Percentiles rank a stretch among this genome's conserved stretches.
These are phyloP conservation scores for Neurospora sp. DNA, from an alignment of 495 filamentous ascomycete genomes.

Conservation along the genomic window DNA sequence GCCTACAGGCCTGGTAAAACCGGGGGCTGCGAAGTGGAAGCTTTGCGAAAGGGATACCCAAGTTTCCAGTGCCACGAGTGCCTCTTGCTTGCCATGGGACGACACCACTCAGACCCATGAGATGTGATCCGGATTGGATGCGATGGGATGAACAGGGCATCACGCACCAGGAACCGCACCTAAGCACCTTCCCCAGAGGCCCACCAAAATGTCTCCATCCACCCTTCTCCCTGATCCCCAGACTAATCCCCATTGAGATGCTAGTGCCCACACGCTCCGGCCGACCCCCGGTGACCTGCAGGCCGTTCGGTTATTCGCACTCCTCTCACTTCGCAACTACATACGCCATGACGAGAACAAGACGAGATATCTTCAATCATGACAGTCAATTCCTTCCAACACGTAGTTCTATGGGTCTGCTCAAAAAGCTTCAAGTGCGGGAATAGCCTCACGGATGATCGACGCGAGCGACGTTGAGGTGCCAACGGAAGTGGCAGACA, in stretches of 20 bases:
- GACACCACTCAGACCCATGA: background rate
- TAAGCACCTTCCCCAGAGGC: background rate
- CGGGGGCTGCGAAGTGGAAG: background rate
- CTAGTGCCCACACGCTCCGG: background rate
- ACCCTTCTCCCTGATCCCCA: background rate
- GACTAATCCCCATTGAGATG: background rate
- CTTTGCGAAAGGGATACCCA: background rate
- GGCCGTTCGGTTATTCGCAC: background rate
- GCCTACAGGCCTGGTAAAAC: slow-evolving; percentile 7
- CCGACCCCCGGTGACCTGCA: background rate
- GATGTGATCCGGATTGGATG: background rate
- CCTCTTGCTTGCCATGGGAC: background rate
- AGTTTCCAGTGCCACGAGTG: background rate
- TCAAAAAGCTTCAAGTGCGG: background rate
- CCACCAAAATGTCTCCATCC: background rate
- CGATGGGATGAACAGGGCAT: background rate
- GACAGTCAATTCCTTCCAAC: background rate
- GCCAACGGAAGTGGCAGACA: background rate
- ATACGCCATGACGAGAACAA: background rate
- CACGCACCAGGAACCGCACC: background rate
- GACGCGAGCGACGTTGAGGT: background rate
- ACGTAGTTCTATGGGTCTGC: background rate
- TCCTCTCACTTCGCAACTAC: background rate
- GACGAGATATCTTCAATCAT: background rate
- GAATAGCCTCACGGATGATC: background rate